Conservation (phyloP, 1,284 basidiomycete species). For the Trichosporon sp. region DNA sequence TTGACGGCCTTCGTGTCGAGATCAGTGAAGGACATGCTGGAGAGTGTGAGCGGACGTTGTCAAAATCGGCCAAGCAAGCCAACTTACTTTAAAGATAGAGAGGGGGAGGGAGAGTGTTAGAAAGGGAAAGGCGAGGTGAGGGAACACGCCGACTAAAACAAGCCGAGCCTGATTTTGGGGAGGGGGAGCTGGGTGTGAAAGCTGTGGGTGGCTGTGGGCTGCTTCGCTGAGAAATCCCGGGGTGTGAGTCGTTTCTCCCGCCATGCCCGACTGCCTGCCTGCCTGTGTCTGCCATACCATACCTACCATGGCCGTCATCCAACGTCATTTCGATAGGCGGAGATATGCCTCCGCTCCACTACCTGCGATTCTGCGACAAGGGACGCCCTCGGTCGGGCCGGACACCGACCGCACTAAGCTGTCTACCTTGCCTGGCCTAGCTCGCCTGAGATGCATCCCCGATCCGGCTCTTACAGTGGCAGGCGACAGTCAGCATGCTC, state of each 20-base stretch:
- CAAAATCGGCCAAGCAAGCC: not conserved
- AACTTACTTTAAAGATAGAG: not conserved
- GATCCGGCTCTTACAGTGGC: not conserved
- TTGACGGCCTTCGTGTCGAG: not conserved
- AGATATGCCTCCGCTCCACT: constrained; percentile 2
- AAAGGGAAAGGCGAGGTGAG: not conserved
- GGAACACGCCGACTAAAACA: not conserved
- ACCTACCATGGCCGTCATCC: no score
- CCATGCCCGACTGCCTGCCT: no score
- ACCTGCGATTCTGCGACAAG: not conserved
- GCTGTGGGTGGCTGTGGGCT: not conserved
- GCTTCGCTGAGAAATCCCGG: constrained; percentile 2
- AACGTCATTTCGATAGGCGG: not conserved
- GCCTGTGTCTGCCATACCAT: no score
- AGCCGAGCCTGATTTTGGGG: not conserved
- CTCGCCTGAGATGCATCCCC: no score
- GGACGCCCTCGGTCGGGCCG: not conserved
- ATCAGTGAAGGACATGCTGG: constrained; percentile 1
- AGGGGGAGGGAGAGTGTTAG: not conserved
- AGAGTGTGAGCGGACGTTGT: not conserved
- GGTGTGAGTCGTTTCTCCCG: not conserved
- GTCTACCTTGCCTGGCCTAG: no score
- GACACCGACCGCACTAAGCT: not conserved
- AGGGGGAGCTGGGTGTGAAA: not conserved
- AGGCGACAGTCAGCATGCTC: not conserved